Evolutionary conservation across 1,284 basidiomycete species (phyloP).

Genomic region (Fistulina hepatica): DNA sequence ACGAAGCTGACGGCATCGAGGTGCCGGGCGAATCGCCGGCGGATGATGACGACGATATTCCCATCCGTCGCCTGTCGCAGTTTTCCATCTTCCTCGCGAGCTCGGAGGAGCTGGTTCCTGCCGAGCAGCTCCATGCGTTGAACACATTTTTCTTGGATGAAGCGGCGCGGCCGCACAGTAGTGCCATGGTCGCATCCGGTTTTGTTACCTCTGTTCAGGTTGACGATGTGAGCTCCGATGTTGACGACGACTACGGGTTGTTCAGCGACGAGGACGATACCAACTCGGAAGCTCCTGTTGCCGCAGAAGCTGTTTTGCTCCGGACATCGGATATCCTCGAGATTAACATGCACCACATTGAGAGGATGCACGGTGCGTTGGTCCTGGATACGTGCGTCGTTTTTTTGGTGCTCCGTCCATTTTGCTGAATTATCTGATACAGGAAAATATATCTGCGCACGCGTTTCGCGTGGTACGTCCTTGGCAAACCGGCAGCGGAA

Average conservation of each 20-base stretch:
- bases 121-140: constrained; percentile 24
- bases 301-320: not conserved
- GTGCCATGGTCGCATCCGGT: constrained; percentile 29
- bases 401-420: not conserved
- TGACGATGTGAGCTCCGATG: constrained; percentile 14
- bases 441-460: constrained; percentile 11
- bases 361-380: not conserved
- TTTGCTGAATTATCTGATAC: not conserved
- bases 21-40: constrained; percentile 24
- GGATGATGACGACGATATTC: constrained; percentile 28
- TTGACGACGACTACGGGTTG: not conserved
- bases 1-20: constrained; percentile 26
- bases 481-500: not conserved
- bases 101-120: constrained; percentile 26
- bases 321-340: not conserved
- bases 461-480: constrained; percentile 9
- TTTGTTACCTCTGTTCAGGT: constrained; percentile 21
- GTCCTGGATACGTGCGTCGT: constrained; percentile 1
- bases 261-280: not conserved
- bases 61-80: constrained; percentile 38
- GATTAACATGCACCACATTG: constrained; percentile 6
- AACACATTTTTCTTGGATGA: too few relatives aligned
- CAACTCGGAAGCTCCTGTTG: not conserved
- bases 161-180: constrained; percentile 16
- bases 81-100: constrained; percentile 38